Evolutionary conservation across 2,329 filamentous ascomycete species (phyloP).

Genomic region (Monilinia laxa): DNA sequence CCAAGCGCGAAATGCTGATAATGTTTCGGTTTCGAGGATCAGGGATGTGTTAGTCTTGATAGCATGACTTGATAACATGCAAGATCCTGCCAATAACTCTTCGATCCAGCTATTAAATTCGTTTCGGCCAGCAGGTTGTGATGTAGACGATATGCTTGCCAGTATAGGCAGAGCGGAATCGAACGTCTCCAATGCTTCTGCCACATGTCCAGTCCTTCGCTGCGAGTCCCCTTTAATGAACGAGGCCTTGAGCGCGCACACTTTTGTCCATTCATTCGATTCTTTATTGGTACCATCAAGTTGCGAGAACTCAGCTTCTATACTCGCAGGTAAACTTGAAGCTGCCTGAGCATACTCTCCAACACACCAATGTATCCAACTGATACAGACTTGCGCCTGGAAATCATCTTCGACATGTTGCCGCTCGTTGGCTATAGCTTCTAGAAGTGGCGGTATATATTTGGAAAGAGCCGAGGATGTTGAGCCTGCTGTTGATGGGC

Average conservation of each 20-base stretch:
- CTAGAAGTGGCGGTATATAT: conserved; percentile 46
- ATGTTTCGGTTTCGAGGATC: conserved; percentile 52
- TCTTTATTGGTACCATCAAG: conserved; percentile 52
- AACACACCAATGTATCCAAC: conserved; percentile 79
- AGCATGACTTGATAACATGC: conserved; percentile 64
- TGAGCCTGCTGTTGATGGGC: conserved; percentile 30
- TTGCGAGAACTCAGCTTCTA: conserved; percentile 55
- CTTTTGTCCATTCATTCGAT: conserved; percentile 73
- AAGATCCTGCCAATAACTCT: conserved; percentile 71
- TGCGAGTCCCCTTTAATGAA: conserved; percentile 72
- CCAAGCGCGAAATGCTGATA: conserved; percentile 66
- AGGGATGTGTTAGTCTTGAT: conserved; percentile 52
- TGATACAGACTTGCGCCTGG: conserved; percentile 79
- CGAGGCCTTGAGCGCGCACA: conserved; percentile 75
- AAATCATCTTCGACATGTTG: conserved; percentile 59
- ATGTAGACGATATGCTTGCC: conserved; percentile 50
- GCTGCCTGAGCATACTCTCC: conserved; percentile 66
- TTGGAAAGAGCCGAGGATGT: conserved; percentile 33
- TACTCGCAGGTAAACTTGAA: conserved; percentile 60
- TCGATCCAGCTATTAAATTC: conserved; percentile 79
- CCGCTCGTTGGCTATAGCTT: conserved; percentile 59
- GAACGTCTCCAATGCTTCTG: conserved; percentile 66
- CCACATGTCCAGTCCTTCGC: conserved; percentile 49
- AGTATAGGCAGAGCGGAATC: conserved; percentile 65
- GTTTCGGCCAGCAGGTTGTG: conserved; percentile 49